Percentiles rank a stretch among this genome's conserved stretches.
These are phyloP conservation scores for Camellia sinensis DNA, from an alignment of 148 eudicot species.

Conservation along the genomic window DNA sequence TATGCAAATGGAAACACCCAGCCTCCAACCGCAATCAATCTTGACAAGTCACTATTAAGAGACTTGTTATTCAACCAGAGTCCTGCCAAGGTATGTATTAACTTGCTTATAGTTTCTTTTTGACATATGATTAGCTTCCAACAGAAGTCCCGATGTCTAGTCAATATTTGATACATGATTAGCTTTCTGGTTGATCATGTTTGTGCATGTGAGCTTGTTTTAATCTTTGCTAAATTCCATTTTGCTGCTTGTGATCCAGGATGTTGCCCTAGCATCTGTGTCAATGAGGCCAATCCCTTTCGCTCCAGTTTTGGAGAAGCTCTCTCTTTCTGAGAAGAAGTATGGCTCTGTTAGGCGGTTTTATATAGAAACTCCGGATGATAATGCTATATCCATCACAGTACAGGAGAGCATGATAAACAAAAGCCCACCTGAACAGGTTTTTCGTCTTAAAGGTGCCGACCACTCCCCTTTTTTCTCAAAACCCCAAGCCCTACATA, in stretches of 20 bases:
- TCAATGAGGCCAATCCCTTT: constrained; percentile 93
- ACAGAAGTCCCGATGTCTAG: too few relatives aligned
- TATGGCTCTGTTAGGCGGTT: constrained; percentile 73
- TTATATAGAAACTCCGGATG: constrained; percentile 73
- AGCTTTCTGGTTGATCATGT: not conserved
- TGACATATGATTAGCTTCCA: too few relatives aligned
- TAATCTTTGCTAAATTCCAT: constrained; percentile 7
- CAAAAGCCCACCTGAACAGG: constrained; percentile 63
- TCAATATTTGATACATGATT: too few relatives aligned
- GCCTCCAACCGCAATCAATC: constrained; percentile 87
- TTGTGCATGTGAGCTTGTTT: not conserved
- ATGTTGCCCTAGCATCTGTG: constrained; percentile 81
- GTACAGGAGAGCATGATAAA: constrained; percentile 65
- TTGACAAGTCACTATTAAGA: constrained; percentile 63
- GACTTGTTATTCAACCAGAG: constrained; percentile 91
- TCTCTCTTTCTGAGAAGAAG: constrained; percentile 55
- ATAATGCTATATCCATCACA: constrained; percentile 57
- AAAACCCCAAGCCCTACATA: constrained; percentile 89
- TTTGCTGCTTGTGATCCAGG: constrained; percentile 39
- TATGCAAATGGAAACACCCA: constrained; percentile 75
- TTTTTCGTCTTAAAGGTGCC: constrained; percentile 74
- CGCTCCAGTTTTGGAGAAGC: constrained; percentile 77
- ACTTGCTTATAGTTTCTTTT: not conserved
- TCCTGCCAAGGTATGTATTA: constrained; percentile 67
- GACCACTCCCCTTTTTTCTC: constrained; percentile 98